Conservation (phyloP, 2,329 filamentous ascomycete genomes). For the Aschersonia sp. region DNA sequence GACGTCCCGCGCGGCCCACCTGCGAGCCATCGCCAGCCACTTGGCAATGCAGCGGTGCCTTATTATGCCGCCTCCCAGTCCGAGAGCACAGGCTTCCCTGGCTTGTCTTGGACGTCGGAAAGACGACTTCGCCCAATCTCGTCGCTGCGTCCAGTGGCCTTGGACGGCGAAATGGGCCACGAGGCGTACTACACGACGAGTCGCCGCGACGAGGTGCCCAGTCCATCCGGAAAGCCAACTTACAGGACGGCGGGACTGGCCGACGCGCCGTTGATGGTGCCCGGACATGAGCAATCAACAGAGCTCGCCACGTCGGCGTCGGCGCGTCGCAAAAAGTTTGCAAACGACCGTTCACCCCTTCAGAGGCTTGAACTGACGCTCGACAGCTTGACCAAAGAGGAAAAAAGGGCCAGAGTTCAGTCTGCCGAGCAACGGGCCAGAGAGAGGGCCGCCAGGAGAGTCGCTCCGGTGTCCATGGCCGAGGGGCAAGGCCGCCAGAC, state of each 20-base stretch:
- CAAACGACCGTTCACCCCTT: constrained; percentile 74
- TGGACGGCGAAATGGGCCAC: constrained; percentile 11
- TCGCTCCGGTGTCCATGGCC: constrained; percentile 10
- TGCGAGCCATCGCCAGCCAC: constrained; percentile 37
- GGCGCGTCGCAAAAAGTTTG: constrained; percentile 44
- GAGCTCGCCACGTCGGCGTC: constrained; percentile 22
- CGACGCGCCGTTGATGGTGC: constrained; percentile 4
- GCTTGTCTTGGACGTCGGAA: background rate
- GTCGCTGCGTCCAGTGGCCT: background rate
- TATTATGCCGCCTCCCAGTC: constrained; percentile 10
- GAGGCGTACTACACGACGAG: constrained; percentile 13
- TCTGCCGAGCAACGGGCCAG: constrained; percentile 64
- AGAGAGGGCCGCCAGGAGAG: constrained; percentile 37
- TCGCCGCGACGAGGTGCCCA: constrained; percentile 2
- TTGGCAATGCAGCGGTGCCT: constrained; percentile 14
- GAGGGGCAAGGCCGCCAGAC: constrained; percentile 11
- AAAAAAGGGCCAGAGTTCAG: constrained; percentile 73
- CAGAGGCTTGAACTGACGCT: constrained; percentile 87
- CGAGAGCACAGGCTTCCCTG: constrained; percentile 2
- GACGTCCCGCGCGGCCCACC: constrained; percentile 47
- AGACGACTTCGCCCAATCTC: background rate
- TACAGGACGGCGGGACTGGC: constrained; percentile 7
- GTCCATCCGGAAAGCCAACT: too few species aligned
- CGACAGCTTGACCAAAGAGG: constrained; percentile 87
- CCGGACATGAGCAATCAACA: constrained; percentile 16